These are phyloP conservation scores for Austropuccinia psidii DNA, from an alignment of 1,284 basidiomycete species.

Conservation along the genomic window DNA sequence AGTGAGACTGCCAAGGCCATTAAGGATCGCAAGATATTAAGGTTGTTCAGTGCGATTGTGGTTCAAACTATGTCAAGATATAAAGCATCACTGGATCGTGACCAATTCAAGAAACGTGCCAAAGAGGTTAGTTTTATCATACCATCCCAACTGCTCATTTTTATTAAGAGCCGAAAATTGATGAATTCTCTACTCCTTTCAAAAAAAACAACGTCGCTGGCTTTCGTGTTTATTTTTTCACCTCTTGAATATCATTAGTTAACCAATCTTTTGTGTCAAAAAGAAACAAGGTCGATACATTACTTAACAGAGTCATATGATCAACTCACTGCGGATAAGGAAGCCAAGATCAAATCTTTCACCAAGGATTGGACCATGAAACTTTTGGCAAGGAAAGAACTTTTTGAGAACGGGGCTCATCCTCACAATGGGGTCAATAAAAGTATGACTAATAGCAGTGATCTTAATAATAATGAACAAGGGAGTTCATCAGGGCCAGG, in stretches of 20 bases:
- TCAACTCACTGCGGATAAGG: constrained; percentile 71
- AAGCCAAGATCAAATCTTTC: constrained; percentile 83
- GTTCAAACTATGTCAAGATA: constrained; percentile 88
- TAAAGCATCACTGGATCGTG: constrained; percentile 67
- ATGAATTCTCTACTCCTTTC: no score
- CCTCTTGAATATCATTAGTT: constrained; percentile 51
- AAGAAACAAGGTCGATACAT: constrained; percentile 81
- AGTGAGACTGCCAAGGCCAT: constrained; percentile 57
- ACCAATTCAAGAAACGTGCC: constrained; percentile 88
- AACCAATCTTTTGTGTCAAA: constrained; percentile 71
- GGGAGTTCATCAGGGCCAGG: no score
- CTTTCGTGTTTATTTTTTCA: neutral
- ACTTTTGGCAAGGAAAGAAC: constrained; percentile 38
- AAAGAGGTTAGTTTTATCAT: constrained; percentile 63
- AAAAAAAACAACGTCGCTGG: no score
- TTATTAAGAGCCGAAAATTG: no score
- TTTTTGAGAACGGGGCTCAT: no score
- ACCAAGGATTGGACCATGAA: constrained; percentile 64
- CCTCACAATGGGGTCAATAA: no score
- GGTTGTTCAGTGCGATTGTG: constrained; percentile 78
- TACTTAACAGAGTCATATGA: constrained; percentile 66
- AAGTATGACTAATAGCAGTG: no score
- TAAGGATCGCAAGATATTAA: constrained; percentile 74
- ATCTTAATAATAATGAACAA: no score
- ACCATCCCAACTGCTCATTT: no score